A percentile compares a stretch with the other conserved stretches of the same genome.
Evolutionary conservation across 1,139 yeast genomes (phyloP).

Genomic region (Sugiyamaella castrensis): DNA sequence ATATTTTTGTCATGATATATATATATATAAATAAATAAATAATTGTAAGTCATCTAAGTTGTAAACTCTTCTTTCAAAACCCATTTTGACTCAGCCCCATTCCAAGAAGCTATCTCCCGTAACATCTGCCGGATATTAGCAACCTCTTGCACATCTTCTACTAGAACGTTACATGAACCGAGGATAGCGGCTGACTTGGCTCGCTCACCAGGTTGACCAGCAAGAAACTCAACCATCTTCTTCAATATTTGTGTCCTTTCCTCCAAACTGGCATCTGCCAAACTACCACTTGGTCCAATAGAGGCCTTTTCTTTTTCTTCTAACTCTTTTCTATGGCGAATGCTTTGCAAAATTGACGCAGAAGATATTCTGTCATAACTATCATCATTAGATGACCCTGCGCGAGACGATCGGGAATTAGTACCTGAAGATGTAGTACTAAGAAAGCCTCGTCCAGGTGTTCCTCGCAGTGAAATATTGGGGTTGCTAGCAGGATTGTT

Average conservation of each 20-base stretch:
- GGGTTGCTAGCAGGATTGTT: background rate
- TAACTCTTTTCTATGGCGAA: conserved; percentile 30
- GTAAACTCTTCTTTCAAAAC: conserved; percentile 53
- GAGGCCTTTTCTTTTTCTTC: conserved; percentile 24
- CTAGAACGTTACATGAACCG: conserved; percentile 45
- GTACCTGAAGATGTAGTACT: conserved; percentile 3
- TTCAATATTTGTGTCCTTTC: conserved; percentile 30
- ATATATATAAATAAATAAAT: background rate
- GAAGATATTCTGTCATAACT: conserved; percentile 23
- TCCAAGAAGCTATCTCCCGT: conserved; percentile 69
- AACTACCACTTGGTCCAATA: conserved; percentile 22
- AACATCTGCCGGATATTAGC: conserved; percentile 65
- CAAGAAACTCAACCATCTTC: conserved; percentile 36
- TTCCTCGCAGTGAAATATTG: background rate
- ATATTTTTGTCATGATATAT: background rate
- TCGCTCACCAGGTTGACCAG: conserved; percentile 30
- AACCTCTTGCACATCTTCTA: conserved; percentile 55
- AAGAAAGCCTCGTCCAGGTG: background rate
- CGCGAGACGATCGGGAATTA: background rate
- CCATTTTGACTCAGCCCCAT: conserved; percentile 59
- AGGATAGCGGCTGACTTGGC: conserved; percentile 55
- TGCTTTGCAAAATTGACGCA: conserved; percentile 29
- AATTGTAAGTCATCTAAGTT: background rate
- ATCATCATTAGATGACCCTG: conserved; percentile 20
- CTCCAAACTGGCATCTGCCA: conserved; percentile 11